Evolutionary conservation across 805 yeast species (phyloP), one percentile per base, ranked within the genome.

Genomic region (Candida taoyuanica): DNA sequence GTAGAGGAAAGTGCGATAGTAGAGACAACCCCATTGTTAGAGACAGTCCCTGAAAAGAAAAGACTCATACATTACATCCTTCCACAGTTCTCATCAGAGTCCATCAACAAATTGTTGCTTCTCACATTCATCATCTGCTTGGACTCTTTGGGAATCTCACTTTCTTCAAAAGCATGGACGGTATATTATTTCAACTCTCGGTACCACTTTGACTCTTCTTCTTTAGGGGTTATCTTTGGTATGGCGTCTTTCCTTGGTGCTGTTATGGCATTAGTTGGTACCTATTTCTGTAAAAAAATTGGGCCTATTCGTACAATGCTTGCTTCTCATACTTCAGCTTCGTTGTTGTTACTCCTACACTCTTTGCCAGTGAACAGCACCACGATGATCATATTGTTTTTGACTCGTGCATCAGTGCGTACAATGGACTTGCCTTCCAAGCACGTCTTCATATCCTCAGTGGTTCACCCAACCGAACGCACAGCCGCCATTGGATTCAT

Each of bases 371-470:
- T 51, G 4, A 53, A 60, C 18, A 48, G 67, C 24, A 32, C 39
- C 3, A 32, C 56, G 9, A 61, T 72, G 42, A 51, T 64, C 4
- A 42, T 64, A 29, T 44, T 67, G 3, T 49, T 40, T 27, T 8
- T 41, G 6, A 41, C 61, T 12, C 57, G 74, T 49, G 62, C 70
- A 1, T 47, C 60, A 3, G 64, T 70, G 25, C 68, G 69, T 44
- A 56, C 69, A 17, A 69, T 71, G 74, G 76, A 71, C 43, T 58
- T 65, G 20, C 71, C 74, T 1, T 70, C 75, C 8, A 71, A 71
- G 38, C 70, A 67, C 33, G 72, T 70, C 5, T 69, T 70, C 43
- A 56, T 70, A 17, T 68, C 73, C 7, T 53, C 72, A 0, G 55
- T 65, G 23, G 66, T 65, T 5, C 55, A 65, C 5, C 65, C 65